Evolutionary conservation across 106 monocot genomes (phyloP), one percentile per base, ranked within the genome.

Genomic region (Amphibolis antarctica): DNA sequence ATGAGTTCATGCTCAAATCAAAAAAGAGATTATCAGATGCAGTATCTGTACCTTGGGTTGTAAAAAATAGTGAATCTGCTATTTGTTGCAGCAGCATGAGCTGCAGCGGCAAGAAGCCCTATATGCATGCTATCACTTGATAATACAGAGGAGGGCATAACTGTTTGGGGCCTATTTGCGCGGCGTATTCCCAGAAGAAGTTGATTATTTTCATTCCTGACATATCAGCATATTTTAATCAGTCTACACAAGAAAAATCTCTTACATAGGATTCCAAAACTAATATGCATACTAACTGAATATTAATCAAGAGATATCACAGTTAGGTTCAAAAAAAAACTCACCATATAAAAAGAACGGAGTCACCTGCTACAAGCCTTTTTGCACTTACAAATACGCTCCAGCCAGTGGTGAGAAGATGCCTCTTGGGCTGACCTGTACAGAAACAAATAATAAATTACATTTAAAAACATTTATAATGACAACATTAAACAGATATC

Each of bases 111-210:
- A 22, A 93, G 83, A 79, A 93, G 80, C 25, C 93, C 93, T 57
- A 93, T 93, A 61, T 93, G 93, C 88, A 93, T 93, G 76, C 88
- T 93, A 51, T 93, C 93, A 75, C 88, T 93, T 62, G 93, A 93
- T 53, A 93, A 36, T 26, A 88, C 93, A 24, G 93, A 88, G 66
- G 93, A 88, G 62, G 93, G 85, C 81, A 93, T 83, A 17, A 83
- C 85, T n/a, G 85, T 88, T 65, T 85, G 93, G 70, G 82, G 83
- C 10, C 93, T 72, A 73, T 85, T 83, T n/a, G 85, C 93, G 52
- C 93, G 82, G 9, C 93, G 76, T 23, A 88, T 88, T 42, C 93
- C 93, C 56, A 93, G 59, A 12, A 93, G 72, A 48, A 93, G 68
- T 21, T 93, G 85, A 55, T 88, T 85, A 24, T 88, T 93, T 59